Base-by-base conservation (phyloP, 2,329 filamentous ascomycete genomes). In the Claviceps citrina region DNA sequence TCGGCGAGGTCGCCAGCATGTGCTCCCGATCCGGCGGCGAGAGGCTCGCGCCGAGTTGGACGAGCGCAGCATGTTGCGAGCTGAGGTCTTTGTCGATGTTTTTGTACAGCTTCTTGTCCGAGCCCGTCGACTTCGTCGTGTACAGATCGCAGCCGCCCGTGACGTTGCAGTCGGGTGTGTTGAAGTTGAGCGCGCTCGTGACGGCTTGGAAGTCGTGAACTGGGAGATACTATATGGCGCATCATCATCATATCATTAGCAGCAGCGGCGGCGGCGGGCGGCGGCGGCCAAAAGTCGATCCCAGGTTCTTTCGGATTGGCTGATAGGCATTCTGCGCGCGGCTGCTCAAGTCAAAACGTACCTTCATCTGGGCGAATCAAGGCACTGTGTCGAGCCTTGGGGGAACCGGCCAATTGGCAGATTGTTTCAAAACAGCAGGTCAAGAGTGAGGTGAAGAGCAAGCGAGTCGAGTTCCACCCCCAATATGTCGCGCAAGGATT, bases 71-170 rank as follows among this genome's bases (percentile, higher is more conserved):
- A 69, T 96, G 86, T 60, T 94, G 85, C 28, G 83, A 82, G 59
- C 93, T 86, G 43, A 98, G 75, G 24, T 84, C 86, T 54, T 83
- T 78, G 57, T 95, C 87, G 55, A 98, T 96, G 56, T 81, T 84
- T 63, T 87, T 93, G 69, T 95, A 95, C 7, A 98, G 70, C 58
- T 96, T 96, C 73, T 95, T 95, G 59, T 98, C 91, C 47, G 81
- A 80, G 34, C 87, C 86, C 41, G 89, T 86, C 24, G 91, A 87
- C 63, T 98, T 98, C 20, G 87, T 95, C 8, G 89, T 96, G 68
- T 95, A 98, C 15, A 96, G 72, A 60, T 98, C 91, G 68, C 89
- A 96, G 48, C 84, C 84, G 51, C 91, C 91, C 22, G 86, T 81
- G 44, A 98, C 82, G 50, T 89, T 84, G 56, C 85, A 87, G 58